A percentile compares a stretch with the other conserved stretches of the same genome.
Conservation (phyloP, 2,329 filamentous ascomycete species). For the Fusarium ramigenum region DNA sequence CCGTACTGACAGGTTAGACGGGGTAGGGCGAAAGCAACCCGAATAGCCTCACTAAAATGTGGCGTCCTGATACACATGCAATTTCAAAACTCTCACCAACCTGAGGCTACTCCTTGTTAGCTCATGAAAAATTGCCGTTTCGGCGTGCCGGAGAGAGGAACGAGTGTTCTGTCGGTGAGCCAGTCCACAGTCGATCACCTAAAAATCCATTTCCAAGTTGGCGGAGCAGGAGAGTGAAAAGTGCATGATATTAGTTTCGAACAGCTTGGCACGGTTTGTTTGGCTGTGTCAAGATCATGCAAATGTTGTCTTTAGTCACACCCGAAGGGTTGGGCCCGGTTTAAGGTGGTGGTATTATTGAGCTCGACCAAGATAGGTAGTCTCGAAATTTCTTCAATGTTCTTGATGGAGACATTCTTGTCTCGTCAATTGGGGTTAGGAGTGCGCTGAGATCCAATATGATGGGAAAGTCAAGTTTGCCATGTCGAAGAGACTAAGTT, state of each 20-base stretch:
- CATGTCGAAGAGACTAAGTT: neutral
- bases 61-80: neutral
- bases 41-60: neutral
- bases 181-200: neutral
- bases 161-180: conserved; percentile 29
- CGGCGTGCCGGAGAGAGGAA: neutral
- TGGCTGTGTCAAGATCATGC: conserved; percentile 43
- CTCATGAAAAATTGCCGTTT: neutral
- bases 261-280: conserved; percentile 30
- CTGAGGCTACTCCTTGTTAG: neutral
- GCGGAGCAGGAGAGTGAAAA: conserved; percentile 23
- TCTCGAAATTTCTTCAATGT: conserved; percentile 13
- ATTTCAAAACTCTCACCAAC: neutral
- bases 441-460: neutral
- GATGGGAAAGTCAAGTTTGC: conserved; percentile 5
- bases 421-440: neutral
- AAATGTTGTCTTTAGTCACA: conserved; percentile 40
- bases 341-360: neutral
- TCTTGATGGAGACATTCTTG: neutral
- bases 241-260: conserved; percentile 30
- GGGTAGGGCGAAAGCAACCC: neutral
- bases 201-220: conserved; percentile 10
- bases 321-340: conserved; percentile 8
- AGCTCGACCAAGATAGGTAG: neutral
- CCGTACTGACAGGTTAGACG: neutral